Base-by-base conservation (phyloP, 148 eudicot genomes). In the Vaccinium darrowii region DNA sequence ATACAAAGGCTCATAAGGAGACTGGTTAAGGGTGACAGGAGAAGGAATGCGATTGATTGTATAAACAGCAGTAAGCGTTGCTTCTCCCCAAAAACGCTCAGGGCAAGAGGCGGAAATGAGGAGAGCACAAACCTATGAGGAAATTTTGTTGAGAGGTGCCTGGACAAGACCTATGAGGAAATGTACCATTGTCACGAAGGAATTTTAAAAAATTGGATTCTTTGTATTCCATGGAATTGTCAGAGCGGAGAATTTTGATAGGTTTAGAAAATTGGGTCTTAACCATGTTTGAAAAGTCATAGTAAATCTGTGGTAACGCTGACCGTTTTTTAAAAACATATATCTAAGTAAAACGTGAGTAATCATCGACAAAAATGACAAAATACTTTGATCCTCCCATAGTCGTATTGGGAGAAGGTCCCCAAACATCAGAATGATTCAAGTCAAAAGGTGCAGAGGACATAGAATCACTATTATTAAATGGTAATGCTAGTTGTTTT, bases 1-100 rank as follows among this genome's bases (percentile, higher is more conserved):
- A 82, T 58, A 60, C n/a, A 86, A 49, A 4, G 18, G n/a, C 11
- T 82, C 87, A 86, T 67, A 76, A 7, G 87, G 82, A 27, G 87
- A 12, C 18, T 30, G 15, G 14, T 73, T 73, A 7, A 12, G n/a
- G 0, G 79, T 65, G 3, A 67, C 69, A 2, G 15, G 15, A 3
- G 83, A 65, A 6, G 43, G 82, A 36, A 79, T 10, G 5, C 16
- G 36, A 69, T 69, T 63, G 23, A 63, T 63, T 10, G 69, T 63
- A 23, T n/a, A 63, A 7, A 23, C 27, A 63, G 27, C 27, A 14
- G 69, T 23, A 25, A 63, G 30, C 7, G 69, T 3, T 19, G 27
- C 69, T 63, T 63, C 69, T 19, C 69, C 27, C 69, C 27, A 63
- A 63, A 63, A 63, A 63, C 16, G 21, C 21, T 63, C 69, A 63